Conservation (phyloP, 148 eudicot genomes). For the Rhododendron simsii region DNA sequence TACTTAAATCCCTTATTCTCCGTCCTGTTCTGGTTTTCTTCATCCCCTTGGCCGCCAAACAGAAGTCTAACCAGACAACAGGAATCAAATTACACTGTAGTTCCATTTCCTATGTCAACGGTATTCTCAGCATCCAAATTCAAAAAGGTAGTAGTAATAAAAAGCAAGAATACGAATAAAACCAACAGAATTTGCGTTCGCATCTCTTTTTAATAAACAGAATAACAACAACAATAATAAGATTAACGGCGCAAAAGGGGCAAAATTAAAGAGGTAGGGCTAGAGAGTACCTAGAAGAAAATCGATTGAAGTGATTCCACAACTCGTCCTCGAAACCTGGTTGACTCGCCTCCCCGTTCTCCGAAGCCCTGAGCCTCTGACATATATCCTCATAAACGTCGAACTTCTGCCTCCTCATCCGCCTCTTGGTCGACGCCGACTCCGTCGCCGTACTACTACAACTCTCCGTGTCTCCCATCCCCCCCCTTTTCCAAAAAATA, state of each 20-base stretch:
- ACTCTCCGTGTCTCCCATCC: constrained; percentile 44
- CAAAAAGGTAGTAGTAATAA: background rate
- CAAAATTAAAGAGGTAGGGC: background rate
- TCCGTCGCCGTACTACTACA: constrained; percentile 44
- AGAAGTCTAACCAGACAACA: background rate
- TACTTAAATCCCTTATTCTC: background rate
- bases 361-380: constrained; percentile 25
- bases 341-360: constrained; percentile 21
- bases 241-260: background rate
- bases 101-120: background rate
- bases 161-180: background rate
- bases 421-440: constrained; percentile 20
- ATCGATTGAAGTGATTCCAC: constrained; percentile 45
- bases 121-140: background rate
- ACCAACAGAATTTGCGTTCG: background rate
- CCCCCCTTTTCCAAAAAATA: background rate
- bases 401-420: constrained; percentile 33
- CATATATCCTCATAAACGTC: constrained; percentile 26
- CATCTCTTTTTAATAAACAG: background rate
- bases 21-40: background rate
- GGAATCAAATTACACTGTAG: background rate
- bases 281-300: constrained; percentile 34
- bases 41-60: background rate
- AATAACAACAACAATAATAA: background rate
- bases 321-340: constrained; percentile 47